Evolutionary conservation across 2,329 filamentous ascomycete genomes (phyloP), one percentile per base, ranked within the genome.

Genomic region (Exserohilum rostratum): DNA sequence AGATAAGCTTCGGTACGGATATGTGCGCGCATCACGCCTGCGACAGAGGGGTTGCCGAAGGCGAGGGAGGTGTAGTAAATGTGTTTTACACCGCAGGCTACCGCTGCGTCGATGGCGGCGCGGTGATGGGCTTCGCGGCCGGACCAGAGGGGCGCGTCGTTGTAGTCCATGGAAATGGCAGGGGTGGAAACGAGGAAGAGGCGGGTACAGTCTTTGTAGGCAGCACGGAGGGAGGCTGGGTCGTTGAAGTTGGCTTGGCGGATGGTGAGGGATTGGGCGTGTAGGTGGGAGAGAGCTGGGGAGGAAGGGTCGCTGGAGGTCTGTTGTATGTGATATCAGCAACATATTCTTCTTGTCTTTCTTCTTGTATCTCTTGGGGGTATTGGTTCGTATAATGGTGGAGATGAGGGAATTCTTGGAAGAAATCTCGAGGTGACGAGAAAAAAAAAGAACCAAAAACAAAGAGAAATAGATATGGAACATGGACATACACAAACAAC

Each of bases 111-210:
- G 9, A 81, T 73, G 11, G 75, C 78, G 2, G 69, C 69, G 46
- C 75, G 74, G 50, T 80, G 78, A 55, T 80, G 77, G 7, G 69
- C 73, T 53, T 80, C 78, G 15, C 79, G 70, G 10, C 79, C 79
- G 17, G 72, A 43, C 55, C 77, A 77, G 0, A 71, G 67, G 0
- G 76, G 72, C 1, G 78, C 77, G 34, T 78, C 62, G 53, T 75
- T 65, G 66, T 76, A 80, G 64, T 80, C 79, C 62, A 78, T 75
- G 5, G 70, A 66, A 33, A 79, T 76, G n/a, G 73, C 68, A 0
- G 79, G 74, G 0, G 76, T 75, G 0, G 78, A 80, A 25, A 80
- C 77, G 17, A 81, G 71, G 63, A 80, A 79, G n/a, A 80, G 66
- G 15, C 70, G 70, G n/a, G 67, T 62, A 61, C 73, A 76, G 46